Conservation (phyloP, 2,329 filamentous ascomycete genomes). For the Diaporthe sp. region DNA sequence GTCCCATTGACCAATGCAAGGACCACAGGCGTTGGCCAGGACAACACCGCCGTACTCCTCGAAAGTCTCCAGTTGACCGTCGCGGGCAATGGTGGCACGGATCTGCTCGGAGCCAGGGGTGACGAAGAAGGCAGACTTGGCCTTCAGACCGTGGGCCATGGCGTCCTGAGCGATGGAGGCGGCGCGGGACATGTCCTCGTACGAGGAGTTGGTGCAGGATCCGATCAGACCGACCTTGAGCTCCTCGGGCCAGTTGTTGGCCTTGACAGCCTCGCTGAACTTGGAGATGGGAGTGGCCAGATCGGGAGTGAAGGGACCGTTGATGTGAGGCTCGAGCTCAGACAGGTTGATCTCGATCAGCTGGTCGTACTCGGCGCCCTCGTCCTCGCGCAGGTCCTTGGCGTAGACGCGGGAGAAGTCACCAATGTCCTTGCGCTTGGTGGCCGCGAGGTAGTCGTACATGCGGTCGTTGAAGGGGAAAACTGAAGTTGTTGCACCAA, state of each 20-base stretch:
- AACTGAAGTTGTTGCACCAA: constrained; percentile 89
- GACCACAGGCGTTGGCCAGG: constrained; percentile 94
- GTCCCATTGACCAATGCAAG: constrained; percentile 97
- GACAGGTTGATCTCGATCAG: constrained; percentile 96
- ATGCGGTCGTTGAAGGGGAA: constrained; percentile 99
- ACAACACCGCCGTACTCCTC: constrained; percentile 97
- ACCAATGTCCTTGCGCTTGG: constrained; percentile 91
- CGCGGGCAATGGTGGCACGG: constrained; percentile 89
- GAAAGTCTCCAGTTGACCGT: constrained; percentile 93
- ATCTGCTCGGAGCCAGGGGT: constrained; percentile 98
- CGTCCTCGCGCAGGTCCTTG: constrained; percentile 86
- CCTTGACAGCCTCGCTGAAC: constrained; percentile 94
- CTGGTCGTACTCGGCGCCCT: constrained; percentile 95
- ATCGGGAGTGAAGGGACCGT: constrained; percentile 98
- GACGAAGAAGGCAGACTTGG: constrained; percentile 93
- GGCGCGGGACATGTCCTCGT: constrained; percentile 92
- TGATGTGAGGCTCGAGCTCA: constrained; percentile 97
- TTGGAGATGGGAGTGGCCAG: constrained; percentile 97
- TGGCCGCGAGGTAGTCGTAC: constrained; percentile 94
- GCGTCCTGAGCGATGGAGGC: constrained; percentile 94
- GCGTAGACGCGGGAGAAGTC: constrained; percentile 90
- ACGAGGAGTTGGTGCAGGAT: constrained; percentile 94
- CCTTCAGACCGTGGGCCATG: constrained; percentile 91
- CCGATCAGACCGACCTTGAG: constrained; percentile 97
- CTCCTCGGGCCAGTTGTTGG: constrained; percentile 96